Base-by-base conservation (phyloP, 805 yeast genomes). In the Pichia nanzhaoensis region DNA sequence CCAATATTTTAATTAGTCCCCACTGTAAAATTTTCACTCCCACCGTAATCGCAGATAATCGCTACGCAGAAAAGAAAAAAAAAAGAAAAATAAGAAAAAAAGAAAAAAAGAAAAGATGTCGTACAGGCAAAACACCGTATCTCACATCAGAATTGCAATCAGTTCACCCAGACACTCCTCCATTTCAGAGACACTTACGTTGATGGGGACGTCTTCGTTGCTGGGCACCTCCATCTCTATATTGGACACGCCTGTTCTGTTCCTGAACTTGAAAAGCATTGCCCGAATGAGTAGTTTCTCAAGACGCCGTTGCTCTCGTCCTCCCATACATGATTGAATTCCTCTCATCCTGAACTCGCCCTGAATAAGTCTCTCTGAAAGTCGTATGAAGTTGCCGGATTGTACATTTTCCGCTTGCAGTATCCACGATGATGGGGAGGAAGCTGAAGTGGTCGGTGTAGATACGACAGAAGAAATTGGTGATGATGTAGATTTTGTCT, bases 271-370 rank as follows among this genome's bases (percentile, higher is more conserved):
- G 31, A 40, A 40, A 7, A 40, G 13, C 6, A 40, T 22, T 3
- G 43, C 16, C 10, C 38, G 16, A 4, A 34, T 40, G 22, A 40
- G 14, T 13, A 40, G n/a, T 27, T 33, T 34, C n/a, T 40, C 43
- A n/a, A 40, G 21, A 3, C 38, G 18, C n/a, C 33, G 9, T 13
- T 30, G 33, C 13, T 39, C 28, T 17, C 28, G 41, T 39, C 3
- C 6, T 4, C 17, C 37, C 19, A 40, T 22, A 10, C 27, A 9
- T 10, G 43, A 33, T 5, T 40, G n/a, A 18, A 40, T 13, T 17
- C 43, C 32, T 12, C 43, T 34, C 43, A 40, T 40, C 17, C 43
- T 9, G 27, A 40, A 40, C 27, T 40, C 43, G 2, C 43, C 43
- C 17, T 16, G 6, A 14, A 40, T 33, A 8, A 40, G 18, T 34